Evolutionary conservation across 495 filamentous ascomycete species (phyloP).

Genomic region (Tuber melanosporum): DNA sequence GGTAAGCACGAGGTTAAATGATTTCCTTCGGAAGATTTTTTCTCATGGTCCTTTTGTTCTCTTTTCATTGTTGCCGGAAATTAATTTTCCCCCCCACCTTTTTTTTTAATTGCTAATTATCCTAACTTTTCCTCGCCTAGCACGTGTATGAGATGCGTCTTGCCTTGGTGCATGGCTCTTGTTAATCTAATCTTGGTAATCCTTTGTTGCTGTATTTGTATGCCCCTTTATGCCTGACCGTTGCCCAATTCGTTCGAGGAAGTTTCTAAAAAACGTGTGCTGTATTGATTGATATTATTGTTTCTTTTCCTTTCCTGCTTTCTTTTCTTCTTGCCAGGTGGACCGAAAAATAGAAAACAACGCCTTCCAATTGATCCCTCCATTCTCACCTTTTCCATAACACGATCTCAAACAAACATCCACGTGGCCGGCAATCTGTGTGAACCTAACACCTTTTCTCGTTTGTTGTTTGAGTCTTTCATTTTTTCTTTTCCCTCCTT

Average conservation of each 20-base stretch:
- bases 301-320: not conserved
- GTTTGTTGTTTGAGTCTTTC: not conserved
- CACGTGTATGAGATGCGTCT: conserved; percentile 35
- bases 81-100: not conserved
- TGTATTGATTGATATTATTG: not conserved
- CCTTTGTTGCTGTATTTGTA: conserved; percentile 23
- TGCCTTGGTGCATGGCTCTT: conserved; percentile 35
- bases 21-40: not conserved
- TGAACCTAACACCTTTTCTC: not conserved
- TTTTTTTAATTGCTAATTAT: conserved; percentile 6
- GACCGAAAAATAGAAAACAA: not conserved
- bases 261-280: not conserved
- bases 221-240: conserved; percentile 25
- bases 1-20: not conserved
- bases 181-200: conserved; percentile 38
- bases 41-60: not conserved
- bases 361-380: not conserved
- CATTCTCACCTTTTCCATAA: not conserved
- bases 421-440: not conserved
- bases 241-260: not conserved
- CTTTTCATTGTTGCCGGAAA: not conserved
- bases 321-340: not conserved
- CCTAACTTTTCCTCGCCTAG: conserved; percentile 32
- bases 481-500: not conserved
- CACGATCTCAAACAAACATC: not conserved